Evolutionary conservation across 805 yeast genomes (phyloP).

Genomic region (Yamadazyma olivae): DNA sequence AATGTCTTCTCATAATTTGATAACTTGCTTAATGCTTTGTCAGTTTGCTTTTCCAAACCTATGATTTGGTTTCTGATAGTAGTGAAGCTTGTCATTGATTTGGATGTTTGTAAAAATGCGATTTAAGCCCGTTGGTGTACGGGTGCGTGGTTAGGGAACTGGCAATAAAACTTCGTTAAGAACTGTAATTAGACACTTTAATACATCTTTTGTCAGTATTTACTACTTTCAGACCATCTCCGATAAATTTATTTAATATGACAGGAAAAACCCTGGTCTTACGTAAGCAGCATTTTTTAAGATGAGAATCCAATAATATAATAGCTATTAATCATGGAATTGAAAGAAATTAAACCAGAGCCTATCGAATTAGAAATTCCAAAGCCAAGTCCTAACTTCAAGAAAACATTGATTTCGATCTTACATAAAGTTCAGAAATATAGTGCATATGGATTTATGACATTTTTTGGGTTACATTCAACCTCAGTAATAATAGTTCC

Average conservation of each 20-base stretch:
- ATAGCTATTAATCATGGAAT: background rate
- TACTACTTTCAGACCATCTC: too few species aligned
- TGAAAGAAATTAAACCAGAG: slow-evolving; percentile 9
- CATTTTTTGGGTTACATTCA: slow-evolving; percentile 58
- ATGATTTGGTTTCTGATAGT: slow-evolving; percentile 69
- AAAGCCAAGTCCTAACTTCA: background rate
- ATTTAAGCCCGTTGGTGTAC: too few species aligned
- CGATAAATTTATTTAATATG: too few species aligned
- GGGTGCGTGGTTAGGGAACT: too few species aligned
- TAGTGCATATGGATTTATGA: slow-evolving; percentile 55
- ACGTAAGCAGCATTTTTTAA: too few species aligned
- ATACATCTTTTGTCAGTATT: too few species aligned
- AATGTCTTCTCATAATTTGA: slow-evolving; percentile 28
- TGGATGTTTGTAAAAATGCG: background rate
- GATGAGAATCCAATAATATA: too few species aligned
- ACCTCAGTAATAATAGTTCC: slow-evolving; percentile 56
- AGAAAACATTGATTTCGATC: slow-evolving; percentile 8
- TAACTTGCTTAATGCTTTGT: slow-evolving; percentile 44
- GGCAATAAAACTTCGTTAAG: too few species aligned
- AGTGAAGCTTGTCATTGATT: slow-evolving; percentile 46
- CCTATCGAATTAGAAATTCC: slow-evolving; percentile 6
- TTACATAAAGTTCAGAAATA: slow-evolving; percentile 47
- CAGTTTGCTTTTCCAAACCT: slow-evolving; percentile 70
- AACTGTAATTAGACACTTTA: too few species aligned
- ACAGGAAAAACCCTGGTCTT: too few species aligned